Evolutionary conservation across 495 filamentous ascomycete genomes (phyloP), one percentile per base, ranked within the genome.

Genomic region (Hypoxylon cercidicola): DNA sequence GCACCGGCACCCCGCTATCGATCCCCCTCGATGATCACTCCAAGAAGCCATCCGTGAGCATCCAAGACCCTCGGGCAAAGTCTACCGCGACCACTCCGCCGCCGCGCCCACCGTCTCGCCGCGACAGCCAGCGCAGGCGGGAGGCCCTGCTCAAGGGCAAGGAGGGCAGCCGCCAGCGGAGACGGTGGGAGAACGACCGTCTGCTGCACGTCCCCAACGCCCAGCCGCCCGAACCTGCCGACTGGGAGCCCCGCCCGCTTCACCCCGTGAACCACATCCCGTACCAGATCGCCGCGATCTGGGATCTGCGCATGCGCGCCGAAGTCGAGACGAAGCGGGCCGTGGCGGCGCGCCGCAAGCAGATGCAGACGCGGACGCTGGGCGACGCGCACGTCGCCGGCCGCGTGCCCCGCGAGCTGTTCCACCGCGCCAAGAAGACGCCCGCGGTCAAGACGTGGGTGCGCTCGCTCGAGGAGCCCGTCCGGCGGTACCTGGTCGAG

Each of bases 131-230:
- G 66, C 74, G 73, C 39, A 70, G 69, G 39, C 74, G 94, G 21
- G 94, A 97, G 70, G 88, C 88, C 9, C 67, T 96, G 49, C 78
- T 93, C n/a, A 94, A 91, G 77, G 95, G 94, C 47, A 96, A 93
- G 65, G 92, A 97, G 70, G 95, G 95, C n/a, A 93, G 87, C 60
- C 84, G 94, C 41, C 87, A 93, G 55, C 83, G 95, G 45, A 89
- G 92, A 70, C 84, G 93, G 39, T 97, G 93, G 93, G 95, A 99
- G 79, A 99, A 99, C 75, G 94, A 96, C 77, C 93, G 85, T 65
- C 84, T 99, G 59, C 73, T 97, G 62, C 82, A 87, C 74, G 95
- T 97, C 70, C 96, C 95, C 39, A 90, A 93, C 78, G 92, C 82
- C 4, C 83, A 91, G 52, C 92, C 93, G 1, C 96, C 95, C 1